These are phyloP conservation scores for Thalassiosira delicatula DNA, from an alignment of 352 stramenopile species.

Conservation along the genomic window DNA sequence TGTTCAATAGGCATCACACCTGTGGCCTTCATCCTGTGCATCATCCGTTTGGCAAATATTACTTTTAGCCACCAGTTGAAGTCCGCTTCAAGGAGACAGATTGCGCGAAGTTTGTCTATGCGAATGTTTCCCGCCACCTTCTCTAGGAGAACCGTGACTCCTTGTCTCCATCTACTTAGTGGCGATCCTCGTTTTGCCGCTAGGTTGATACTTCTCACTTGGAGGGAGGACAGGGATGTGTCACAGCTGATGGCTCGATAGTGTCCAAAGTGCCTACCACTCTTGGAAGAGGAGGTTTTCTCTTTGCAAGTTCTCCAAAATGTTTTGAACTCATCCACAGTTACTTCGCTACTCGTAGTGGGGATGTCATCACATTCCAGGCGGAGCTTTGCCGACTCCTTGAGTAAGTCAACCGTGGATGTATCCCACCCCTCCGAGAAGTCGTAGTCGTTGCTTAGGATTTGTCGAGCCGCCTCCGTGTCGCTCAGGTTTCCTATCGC, in stretches of 20 bases:
- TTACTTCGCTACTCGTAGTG: too few species aligned
- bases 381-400: too few species aligned
- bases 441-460: neutral
- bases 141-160: neutral
- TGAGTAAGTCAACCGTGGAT: neutral
- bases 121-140: conserved; percentile 20
- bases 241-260: conserved; percentile 3
- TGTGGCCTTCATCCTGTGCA: too few species aligned
- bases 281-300: conserved; percentile 1
- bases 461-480: neutral
- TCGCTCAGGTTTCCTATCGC: conserved; percentile 8
- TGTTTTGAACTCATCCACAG: conserved; percentile 11
- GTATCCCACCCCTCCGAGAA: neutral
- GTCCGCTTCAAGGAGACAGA: too few species aligned
- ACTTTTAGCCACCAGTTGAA: conserved; percentile 45
- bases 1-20: too few species aligned
- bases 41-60: conserved; percentile 27
- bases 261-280: neutral
- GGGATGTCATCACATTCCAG: too few species aligned
- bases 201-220: neutral
- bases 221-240: neutral
- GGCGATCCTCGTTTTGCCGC: neutral
- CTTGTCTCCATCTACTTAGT: neutral
- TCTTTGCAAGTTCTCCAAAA: conserved; percentile 2
- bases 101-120: conserved; percentile 29